phyloP scores from a whole-genome alignment of 1,139 yeast species.

The Magnusiomyces paraingens region DNA sequence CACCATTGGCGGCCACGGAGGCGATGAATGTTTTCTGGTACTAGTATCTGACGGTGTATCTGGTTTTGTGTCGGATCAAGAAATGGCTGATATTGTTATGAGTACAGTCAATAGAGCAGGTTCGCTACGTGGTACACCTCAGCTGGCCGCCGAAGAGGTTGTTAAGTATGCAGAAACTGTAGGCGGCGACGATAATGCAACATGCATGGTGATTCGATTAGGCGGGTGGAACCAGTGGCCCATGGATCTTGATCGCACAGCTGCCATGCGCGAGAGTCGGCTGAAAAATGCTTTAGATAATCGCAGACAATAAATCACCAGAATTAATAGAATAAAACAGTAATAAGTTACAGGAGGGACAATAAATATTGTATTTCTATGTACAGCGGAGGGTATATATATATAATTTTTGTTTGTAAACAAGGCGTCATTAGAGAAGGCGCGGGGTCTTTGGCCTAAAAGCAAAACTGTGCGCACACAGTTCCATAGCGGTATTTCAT shows the following conservation, averaged over 20 bases:
- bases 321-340: slow-evolving; percentile 3
- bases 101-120: slow-evolving; percentile 64
- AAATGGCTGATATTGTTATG: slow-evolving; percentile 78
- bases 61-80: slow-evolving; percentile 77
- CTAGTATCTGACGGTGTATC: slow-evolving; percentile 86
- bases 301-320: slow-evolving; percentile 10
- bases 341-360: neutral
- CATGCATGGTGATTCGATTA: slow-evolving; percentile 72
- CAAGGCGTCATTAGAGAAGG: neutral
- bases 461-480: no score
- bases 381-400: no score
- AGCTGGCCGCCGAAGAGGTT: slow-evolving; percentile 77
- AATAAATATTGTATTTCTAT: no score
- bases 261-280: slow-evolving; percentile 67
- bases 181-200: slow-evolving; percentile 93
- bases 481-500: no score
- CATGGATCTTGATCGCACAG: slow-evolving; percentile 63
- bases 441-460: neutral
- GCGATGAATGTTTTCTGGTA: slow-evolving; percentile 76
- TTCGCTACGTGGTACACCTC: slow-evolving; percentile 70
- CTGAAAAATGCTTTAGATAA: slow-evolving; percentile 43
- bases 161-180: slow-evolving; percentile 76
- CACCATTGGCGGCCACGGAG: slow-evolving; percentile 37
- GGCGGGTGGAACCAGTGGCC: slow-evolving; percentile 97
- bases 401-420: neutral